Conservation (phyloP, 2,329 filamentous ascomycete genomes). For the Trichophyton simii region DNA sequence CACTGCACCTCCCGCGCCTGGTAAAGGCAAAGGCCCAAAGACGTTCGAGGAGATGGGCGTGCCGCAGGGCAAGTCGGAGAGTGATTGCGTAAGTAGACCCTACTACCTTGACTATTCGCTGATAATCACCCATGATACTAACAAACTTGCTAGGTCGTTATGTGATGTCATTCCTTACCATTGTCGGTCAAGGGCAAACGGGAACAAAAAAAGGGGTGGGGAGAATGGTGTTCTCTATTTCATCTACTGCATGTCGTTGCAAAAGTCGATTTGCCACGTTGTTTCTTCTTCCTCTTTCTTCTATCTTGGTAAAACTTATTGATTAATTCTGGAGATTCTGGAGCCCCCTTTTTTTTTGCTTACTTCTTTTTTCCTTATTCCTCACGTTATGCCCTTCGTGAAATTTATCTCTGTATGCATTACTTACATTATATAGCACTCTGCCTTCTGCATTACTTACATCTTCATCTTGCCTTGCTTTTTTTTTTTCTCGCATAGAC, state of each 20-base stretch:
- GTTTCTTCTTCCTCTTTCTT: neutral
- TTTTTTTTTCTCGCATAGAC: neutral
- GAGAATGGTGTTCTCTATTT: neutral
- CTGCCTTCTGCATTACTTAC: constrained; percentile 6
- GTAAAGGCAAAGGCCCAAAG: constrained; percentile 70
- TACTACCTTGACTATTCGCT: neutral
- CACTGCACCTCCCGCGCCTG: constrained; percentile 23
- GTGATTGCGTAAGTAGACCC: constrained; percentile 63
- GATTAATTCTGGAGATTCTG: constrained; percentile 2
- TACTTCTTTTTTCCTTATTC: neutral
- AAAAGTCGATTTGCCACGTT: neutral
- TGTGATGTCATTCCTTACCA: constrained; percentile 17
- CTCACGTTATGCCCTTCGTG: neutral
- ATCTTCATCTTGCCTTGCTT: neutral
- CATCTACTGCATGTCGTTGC: neutral
- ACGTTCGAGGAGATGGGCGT: constrained; percentile 99
- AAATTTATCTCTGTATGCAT: neutral
- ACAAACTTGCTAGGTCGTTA: constrained; percentile 14
- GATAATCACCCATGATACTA: neutral
- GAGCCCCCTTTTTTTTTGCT: neutral
- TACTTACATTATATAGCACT: constrained; percentile 2
- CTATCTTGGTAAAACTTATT: neutral
- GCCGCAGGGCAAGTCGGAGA: constrained; percentile 66
- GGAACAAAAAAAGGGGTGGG: neutral
- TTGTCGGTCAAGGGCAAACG: neutral